Evolutionary conservation across 2,329 filamentous ascomycete genomes (phyloP), one percentile per base, ranked within the genome.

Genomic region (Aureobasidium zeae): DNA sequence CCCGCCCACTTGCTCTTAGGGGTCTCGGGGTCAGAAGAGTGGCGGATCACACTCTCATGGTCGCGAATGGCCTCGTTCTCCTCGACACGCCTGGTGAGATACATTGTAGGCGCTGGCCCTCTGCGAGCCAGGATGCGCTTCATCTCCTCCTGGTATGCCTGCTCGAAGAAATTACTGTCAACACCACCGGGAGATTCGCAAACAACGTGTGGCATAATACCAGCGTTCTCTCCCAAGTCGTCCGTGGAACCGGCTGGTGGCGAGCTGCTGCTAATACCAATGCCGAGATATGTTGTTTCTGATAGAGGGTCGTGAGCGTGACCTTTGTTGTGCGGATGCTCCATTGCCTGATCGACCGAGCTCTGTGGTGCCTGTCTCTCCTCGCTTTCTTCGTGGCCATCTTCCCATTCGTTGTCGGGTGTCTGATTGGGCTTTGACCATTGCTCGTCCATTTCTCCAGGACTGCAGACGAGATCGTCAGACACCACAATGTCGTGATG

Each of bases 81-180:
- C 45, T 73, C 69, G 19, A 72, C 68, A 22, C 69, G 61, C 10
- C 69, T 60, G 0, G 65, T 71, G 10, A 72, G 62, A 47, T 81
- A 83, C 12, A 84, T 68, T 13, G 71, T 79, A 1, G 78, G 69
- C 24, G 60, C 56, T 19, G 64, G 60, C 45, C 69, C 65, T 53
- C 68, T 56, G 49, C 64, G 57, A 50, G 67, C 62, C 21, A 74
- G 64, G 54, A 95, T 89, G 12, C 81, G 74, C 47, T 82, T 74
- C 20, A 91, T 76, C 63, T 95, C 86, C 48, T 83, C 76, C 56
- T 85, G 78, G 59, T 94, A 95, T 0, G 89, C 89, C 1, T 75
- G 77, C 60, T 94, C 86, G 60, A 94, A 95, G 46, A 96, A 81
- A 57, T 91, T 80, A 53, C 86, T 86, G 48, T 93, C 86, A 5